Evolutionary conservation across 176 grass and related monocot genomes (phyloP).

Genomic region (Elymus sibiricus): DNA sequence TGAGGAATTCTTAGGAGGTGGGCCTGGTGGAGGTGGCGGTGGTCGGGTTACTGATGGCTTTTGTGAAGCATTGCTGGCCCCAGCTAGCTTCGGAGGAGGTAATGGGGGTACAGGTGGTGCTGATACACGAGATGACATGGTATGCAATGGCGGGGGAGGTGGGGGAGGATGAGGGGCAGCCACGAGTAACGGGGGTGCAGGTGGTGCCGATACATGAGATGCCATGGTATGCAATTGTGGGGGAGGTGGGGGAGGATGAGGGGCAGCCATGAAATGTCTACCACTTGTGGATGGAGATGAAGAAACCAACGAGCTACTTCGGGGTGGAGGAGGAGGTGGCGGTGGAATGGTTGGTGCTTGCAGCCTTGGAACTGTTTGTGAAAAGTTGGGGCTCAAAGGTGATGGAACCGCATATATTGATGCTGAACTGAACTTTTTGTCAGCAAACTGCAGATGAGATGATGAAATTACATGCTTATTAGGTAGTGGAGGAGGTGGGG

Average conservation of each 20-base stretch:
- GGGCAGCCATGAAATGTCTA: slow-evolving; percentile 16
- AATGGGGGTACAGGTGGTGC: slow-evolving; percentile 38
- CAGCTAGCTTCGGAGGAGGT: slow-evolving; percentile 37
- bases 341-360: slow-evolving; percentile 8
- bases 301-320: slow-evolving; percentile 15
- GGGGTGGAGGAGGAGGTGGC: slow-evolving; percentile 33
- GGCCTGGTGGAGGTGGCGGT: slow-evolving; percentile 39
- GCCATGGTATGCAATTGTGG: slow-evolving; percentile 17
- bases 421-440: slow-evolving; percentile 2
- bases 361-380: background rate
- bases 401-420: background rate
- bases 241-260: slow-evolving; percentile 37
- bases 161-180: slow-evolving; percentile 21
- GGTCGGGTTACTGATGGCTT: slow-evolving; percentile 21
- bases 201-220: slow-evolving; percentile 28
- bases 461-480: slow-evolving; percentile 4
- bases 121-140: slow-evolving; percentile 16
- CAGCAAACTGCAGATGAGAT: slow-evolving; percentile 11
- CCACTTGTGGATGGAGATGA: slow-evolving; percentile 29
- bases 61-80: slow-evolving; percentile 11
- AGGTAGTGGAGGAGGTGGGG: slow-evolving; percentile 28
- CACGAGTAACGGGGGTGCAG: slow-evolving; percentile 19
- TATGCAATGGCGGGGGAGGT: slow-evolving; percentile 33
- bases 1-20: slow-evolving; percentile 25
- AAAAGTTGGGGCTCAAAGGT: slow-evolving; percentile 12